A percentile compares a stretch with the other conserved stretches of the same genome.
phyloP scores from a whole-genome alignment of 768 basidiomycete species.

The Ramaria sp. region DNA sequence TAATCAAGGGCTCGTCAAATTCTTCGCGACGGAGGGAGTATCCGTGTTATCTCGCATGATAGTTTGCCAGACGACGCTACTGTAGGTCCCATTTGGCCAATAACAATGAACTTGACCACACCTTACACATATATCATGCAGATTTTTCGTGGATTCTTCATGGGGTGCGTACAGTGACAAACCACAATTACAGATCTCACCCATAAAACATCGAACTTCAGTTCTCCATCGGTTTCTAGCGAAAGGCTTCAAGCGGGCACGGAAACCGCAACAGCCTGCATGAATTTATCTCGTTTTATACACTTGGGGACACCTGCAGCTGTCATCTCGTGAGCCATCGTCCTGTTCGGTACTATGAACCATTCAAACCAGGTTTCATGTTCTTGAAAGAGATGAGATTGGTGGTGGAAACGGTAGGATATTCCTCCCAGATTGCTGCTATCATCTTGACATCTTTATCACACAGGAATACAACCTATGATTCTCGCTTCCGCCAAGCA shows the following conservation, averaged over 20 bases:
- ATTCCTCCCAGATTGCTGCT: not conserved
- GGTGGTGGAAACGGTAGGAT: conserved; percentile 27
- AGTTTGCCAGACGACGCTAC: conserved; percentile 32
- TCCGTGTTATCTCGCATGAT: conserved; percentile 36
- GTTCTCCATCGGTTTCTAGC: conserved; percentile 1
- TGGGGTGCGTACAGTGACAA: conserved; percentile 25
- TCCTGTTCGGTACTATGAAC: not conserved
- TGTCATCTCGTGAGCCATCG: conserved; percentile 13
- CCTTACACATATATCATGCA: conserved; percentile 24
- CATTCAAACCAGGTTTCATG: no score
- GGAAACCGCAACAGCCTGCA: conserved; percentile 11
- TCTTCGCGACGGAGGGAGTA: conserved; percentile 35
- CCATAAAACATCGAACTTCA: not conserved
- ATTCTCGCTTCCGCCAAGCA: conserved; percentile 12
- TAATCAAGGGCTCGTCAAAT: conserved; percentile 31
- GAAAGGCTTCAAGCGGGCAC: conserved; percentile 9
- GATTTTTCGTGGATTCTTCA: conserved; percentile 17
- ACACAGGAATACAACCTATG: conserved; percentile 18
- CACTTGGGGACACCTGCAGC: conserved; percentile 14
- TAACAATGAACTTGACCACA: conserved; percentile 23
- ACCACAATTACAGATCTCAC: no score
- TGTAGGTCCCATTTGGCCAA: conserved; percentile 31
- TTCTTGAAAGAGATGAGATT: conserved; percentile 23
- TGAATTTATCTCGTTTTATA: conserved; percentile 16
- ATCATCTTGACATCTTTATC: no score